Evolutionary conservation across 371 early-diverging fungal species (phyloP).

Genomic region (Rhizopus delemar): DNA sequence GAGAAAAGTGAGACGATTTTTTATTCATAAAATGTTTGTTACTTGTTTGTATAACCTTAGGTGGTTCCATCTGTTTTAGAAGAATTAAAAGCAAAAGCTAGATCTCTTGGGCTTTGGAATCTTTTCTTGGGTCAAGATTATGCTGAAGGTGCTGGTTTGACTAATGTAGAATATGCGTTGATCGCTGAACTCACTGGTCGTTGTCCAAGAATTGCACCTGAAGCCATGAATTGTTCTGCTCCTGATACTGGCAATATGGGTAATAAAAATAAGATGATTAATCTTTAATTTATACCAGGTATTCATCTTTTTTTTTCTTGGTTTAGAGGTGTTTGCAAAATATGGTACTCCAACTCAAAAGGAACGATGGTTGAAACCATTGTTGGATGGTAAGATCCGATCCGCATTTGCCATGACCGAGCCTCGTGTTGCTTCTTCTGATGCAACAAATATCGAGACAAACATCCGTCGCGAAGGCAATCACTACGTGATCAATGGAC

Average conservation of each 20-base stretch:
- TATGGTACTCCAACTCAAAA: constrained; percentile 90
- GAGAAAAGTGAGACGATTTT: too few species aligned
- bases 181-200: constrained; percentile 91
- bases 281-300: too few species aligned
- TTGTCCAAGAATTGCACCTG: constrained; percentile 76
- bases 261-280: constrained; percentile 2
- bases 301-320: background rate
- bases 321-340: constrained; percentile 87
- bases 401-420: constrained; percentile 99
- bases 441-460: constrained; percentile 94
- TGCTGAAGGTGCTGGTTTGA: constrained; percentile 84
- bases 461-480: constrained; percentile 68
- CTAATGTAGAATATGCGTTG: constrained; percentile 91
- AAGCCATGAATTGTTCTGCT: constrained; percentile 91
- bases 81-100: constrained; percentile 85
- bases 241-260: constrained; percentile 98
- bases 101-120: constrained; percentile 95
- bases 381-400: constrained; percentile 88
- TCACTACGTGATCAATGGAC: constrained; percentile 86
- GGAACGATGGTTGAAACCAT: constrained; percentile 79
- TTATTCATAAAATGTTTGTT: background rate
- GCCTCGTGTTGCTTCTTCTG: constrained; percentile 89
- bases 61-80: constrained; percentile 82
- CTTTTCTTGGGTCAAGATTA: constrained; percentile 82
- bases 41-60: constrained; percentile 30